Base-by-base conservation (phyloP, 805 yeast genomes). In the Wickerhamiella azymoides region DNA sequence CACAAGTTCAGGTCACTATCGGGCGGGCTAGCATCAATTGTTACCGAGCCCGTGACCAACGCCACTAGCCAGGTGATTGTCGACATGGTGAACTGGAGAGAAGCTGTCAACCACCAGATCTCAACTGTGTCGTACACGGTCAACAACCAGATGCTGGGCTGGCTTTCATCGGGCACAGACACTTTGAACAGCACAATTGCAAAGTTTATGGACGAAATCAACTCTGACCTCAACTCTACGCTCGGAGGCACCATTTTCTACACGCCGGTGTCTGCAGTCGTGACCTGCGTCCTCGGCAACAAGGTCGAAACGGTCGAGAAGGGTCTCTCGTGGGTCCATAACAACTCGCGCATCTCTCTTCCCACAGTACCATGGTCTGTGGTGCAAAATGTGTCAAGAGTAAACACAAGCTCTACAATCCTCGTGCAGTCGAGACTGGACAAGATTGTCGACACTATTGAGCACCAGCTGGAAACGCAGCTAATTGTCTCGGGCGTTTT, bases 311-410 rank as follows among this genome's bases (percentile, higher is more conserved):
- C 71, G 18, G 66, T 85, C 2, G 82, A 82, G 51, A 57, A 72
- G 26, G 97, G 93, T 0, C 62, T 88, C 46, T 72, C 78, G 1
- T 92, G 96, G 96, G 64, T 86, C 1, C 68, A 79, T 53, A 65
- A 79, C 30, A 67, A 82, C 50, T 68, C 86, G 2, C 67, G 74
- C 13, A 62, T 86, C 2, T 52, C 64, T 0, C 57, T 84, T 1
- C 94, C 94, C 0, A 35, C 48, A 9, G 36, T 53, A 11, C 11
- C n/a, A 16, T 36, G 24, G 28, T 36, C 13, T 3, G 16, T 33
- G 8, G 14, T 16, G 7, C 17, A 42, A 25, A 11, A 24, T 30
- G 14, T 41, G 10, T 21, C 32, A 21, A 9, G n/a, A 35, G 24
- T 32, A 11, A 41, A 21, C 26, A 16, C 16, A 39, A 26, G 28